phyloP scores from a whole-genome alignment of 139 green algal genomes.

The Nannochloris sp. region DNA sequence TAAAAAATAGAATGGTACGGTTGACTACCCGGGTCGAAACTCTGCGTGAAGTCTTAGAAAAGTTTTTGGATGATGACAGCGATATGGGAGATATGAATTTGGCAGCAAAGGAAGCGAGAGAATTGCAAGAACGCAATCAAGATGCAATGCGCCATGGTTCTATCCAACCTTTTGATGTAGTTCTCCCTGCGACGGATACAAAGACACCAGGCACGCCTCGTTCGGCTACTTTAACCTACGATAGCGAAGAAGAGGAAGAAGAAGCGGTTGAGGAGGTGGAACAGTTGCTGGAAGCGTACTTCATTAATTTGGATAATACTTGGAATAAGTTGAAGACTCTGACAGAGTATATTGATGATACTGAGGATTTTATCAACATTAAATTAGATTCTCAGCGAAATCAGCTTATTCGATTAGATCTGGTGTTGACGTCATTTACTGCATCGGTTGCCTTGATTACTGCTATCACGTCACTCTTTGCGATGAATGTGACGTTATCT shows the following conservation, averaged over 20 bases:
- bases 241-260: constrained; percentile 35
- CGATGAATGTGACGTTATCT: constrained; percentile 83
- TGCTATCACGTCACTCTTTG: constrained; percentile 77
- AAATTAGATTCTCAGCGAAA: constrained; percentile 84
- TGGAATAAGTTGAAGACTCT: constrained; percentile 69
- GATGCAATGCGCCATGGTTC: background rate
- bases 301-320: constrained; percentile 55
- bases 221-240: background rate
- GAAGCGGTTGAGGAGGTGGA: constrained; percentile 49
- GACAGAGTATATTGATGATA: constrained; percentile 90
- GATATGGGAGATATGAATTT: constrained; percentile 59
- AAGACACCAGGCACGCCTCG: constrained; percentile 5
- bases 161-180: background rate
- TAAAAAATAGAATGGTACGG: constrained; percentile 72
- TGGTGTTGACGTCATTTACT: constrained; percentile 76
- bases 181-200: background rate
- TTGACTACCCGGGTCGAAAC: constrained; percentile 49
- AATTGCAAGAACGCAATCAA: background rate
- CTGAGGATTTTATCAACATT: constrained; percentile 93
- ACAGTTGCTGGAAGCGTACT: constrained; percentile 70
- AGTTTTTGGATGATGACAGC: constrained; percentile 50
- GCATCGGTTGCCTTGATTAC: constrained; percentile 64
- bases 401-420: constrained; percentile 72
- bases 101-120: constrained; percentile 25
- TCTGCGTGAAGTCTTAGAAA: constrained; percentile 46